Conservation (phyloP, 2,329 filamentous ascomycete species). For the Sphaerulina vaccinii region DNA sequence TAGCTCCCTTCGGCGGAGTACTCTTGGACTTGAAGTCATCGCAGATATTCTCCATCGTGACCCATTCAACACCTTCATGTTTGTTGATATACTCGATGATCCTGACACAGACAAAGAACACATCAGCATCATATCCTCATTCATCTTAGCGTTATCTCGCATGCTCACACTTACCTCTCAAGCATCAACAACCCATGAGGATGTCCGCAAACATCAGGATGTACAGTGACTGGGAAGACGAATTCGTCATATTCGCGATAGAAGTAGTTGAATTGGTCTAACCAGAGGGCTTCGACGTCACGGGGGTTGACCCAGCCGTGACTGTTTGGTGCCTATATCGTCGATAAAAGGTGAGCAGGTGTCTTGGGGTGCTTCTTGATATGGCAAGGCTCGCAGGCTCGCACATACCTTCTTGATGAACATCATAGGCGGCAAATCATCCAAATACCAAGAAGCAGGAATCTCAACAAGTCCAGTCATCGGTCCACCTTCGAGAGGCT, state of each 20-base stretch:
- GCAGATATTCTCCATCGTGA: conserved; percentile 69
- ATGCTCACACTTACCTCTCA: conserved; percentile 56
- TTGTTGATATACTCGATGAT: conserved; percentile 69
- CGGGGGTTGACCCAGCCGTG: conserved; percentile 58
- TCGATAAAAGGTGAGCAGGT: no score
- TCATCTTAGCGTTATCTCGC: background rate
- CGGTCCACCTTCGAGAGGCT: conserved; percentile 56
- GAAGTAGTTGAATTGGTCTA: conserved; percentile 69
- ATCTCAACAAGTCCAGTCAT: conserved; percentile 66
- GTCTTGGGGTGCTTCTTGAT: no score
- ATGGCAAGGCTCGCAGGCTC: no score
- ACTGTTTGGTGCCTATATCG: conserved; percentile 57
- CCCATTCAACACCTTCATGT: conserved; percentile 63
- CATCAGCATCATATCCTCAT: conserved; percentile 3
- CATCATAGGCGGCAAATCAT: conserved; percentile 63
- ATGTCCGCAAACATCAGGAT: conserved; percentile 69
- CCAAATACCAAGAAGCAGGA: conserved; percentile 64
- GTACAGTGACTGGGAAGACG: conserved; percentile 74
- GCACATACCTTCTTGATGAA: conserved; percentile 65
- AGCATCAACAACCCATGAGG: conserved; percentile 74
- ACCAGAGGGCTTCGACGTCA: conserved; percentile 66
- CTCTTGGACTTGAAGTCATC: conserved; percentile 72
- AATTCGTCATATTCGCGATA: conserved; percentile 76
- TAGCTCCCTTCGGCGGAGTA: conserved; percentile 55
- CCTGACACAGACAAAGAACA: conserved; percentile 9